Conservation (phyloP, 1,284 basidiomycete genomes). For the Leccinum cinnamomeum region DNA sequence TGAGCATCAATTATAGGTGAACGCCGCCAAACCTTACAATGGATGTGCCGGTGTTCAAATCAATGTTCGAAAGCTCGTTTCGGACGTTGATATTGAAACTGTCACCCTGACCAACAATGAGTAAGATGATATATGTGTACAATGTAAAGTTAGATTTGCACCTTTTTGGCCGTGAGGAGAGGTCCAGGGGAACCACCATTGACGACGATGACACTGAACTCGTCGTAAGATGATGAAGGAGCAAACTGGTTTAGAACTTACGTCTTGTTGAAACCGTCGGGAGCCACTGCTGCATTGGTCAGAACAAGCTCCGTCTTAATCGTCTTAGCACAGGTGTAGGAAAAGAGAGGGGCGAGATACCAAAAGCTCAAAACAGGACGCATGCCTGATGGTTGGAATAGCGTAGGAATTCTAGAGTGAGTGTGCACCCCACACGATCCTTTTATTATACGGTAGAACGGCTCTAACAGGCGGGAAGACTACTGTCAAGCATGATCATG, state of each 20-base stretch:
- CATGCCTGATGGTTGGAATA: slow-evolving; percentile 10
- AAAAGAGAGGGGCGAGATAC: slow-evolving; percentile 13
- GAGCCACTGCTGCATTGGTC: slow-evolving; percentile 31
- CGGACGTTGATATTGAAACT: slow-evolving; percentile 26
- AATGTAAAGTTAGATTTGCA: slow-evolving; percentile 33
- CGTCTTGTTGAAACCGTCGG: slow-evolving; percentile 35
- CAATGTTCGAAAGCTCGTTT: slow-evolving; percentile 28
- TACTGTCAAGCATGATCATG: background rate
- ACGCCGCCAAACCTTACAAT: slow-evolving; percentile 30
- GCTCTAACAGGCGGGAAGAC: background rate
- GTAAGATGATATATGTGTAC: slow-evolving; percentile 26
- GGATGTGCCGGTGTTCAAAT: slow-evolving; percentile 34
- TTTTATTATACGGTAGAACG: background rate
- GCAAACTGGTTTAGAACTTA: background rate
- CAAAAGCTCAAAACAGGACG: slow-evolving; percentile 11
- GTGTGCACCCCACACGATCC: background rate
- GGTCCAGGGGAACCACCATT: slow-evolving; percentile 29
- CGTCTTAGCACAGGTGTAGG: slow-evolving; percentile 15
- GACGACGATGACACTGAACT: slow-evolving; percentile 26
- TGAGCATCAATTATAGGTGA: slow-evolving; percentile 8
- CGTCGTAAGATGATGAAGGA: background rate
- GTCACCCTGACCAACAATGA: slow-evolving; percentile 35
- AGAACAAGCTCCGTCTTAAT: slow-evolving; percentile 22
- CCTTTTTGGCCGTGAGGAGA: slow-evolving; percentile 26
- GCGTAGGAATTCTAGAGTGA: background rate